These are phyloP conservation scores for Melanogaster broomeanus DNA, from an alignment of 768 basidiomycete genomes.

Conservation along the genomic window DNA sequence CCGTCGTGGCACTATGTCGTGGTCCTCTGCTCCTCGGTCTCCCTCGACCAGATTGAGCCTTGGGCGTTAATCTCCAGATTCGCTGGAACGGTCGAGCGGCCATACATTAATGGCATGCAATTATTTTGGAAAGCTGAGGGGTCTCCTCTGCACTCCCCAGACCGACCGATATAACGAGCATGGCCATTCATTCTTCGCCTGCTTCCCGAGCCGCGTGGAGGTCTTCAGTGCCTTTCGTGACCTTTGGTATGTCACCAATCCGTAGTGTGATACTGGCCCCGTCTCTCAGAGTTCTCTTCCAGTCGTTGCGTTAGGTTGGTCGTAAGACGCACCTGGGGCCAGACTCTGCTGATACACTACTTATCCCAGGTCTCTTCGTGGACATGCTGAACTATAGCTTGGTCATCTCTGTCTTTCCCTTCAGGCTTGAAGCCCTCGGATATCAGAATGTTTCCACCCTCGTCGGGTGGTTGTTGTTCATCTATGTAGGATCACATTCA, in stretches of 20 bases:
- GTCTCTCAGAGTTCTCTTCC: background rate
- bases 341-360: too few species aligned
- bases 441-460: slow-evolving; percentile 35
- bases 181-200: background rate
- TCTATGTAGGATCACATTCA: slow-evolving; percentile 31
- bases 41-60: too few species aligned
- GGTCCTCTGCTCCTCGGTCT: too few species aligned
- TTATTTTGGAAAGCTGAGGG: too few species aligned
- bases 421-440: slow-evolving; percentile 36
- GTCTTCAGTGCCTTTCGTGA: background rate
- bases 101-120: background rate
- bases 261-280: background rate
- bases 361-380: background rate
- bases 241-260: background rate
- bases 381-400: background rate
- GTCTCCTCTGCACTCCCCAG: too few species aligned
- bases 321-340: background rate
- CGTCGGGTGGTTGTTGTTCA: slow-evolving; percentile 42
- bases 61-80: too few species aligned
- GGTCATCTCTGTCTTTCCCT: slow-evolving; percentile 42
- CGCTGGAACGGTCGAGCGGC: too few species aligned
- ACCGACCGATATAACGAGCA: too few species aligned
- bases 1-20: too few species aligned
- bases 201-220: background rate
- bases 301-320: background rate